Percentiles rank a stretch among this genome's conserved stretches.
These are phyloP conservation scores for Saturnispora kantuleensis DNA, from an alignment of 805 yeast species.

Conservation along the genomic window DNA sequence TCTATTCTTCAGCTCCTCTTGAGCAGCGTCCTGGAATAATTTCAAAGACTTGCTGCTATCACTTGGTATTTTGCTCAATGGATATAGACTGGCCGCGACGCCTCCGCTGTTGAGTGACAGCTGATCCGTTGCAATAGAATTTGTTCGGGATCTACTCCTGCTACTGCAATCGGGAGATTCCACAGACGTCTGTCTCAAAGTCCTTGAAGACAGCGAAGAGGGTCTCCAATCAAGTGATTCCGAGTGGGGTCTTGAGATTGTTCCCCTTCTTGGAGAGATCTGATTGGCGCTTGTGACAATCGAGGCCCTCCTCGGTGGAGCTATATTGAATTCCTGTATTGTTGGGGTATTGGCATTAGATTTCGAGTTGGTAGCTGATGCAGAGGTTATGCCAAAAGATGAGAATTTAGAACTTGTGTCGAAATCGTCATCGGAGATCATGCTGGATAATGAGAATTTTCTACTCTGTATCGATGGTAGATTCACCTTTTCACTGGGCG, in stretches of 20 bases:
- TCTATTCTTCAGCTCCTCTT: constrained; percentile 13
- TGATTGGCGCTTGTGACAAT: neutral
- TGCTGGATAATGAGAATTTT: constrained; percentile 15
- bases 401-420: neutral
- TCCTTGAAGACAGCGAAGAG: constrained; percentile 25
- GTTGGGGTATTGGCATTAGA: neutral
- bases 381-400: neutral
- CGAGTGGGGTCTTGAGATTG: constrained; percentile 1
- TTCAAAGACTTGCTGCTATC: neutral
- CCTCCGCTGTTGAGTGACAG: too few species aligned
- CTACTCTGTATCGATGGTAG: constrained; percentile 16
- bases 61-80: neutral
- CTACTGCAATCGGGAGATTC: neutral
- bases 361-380: neutral
- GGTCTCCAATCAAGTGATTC: constrained; percentile 16
- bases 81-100: too few species aligned
- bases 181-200: constrained; percentile 22
- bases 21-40: neutral
- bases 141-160: neutral
- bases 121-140: too few species aligned
- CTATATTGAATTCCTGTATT: constrained; percentile 4
- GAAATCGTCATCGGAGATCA: constrained; percentile 10
- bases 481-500: constrained; percentile 9
- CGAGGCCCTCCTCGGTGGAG: constrained; percentile 7
- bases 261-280: constrained; percentile 10